A percentile compares a stretch with the other conserved stretches of the same genome.
These are phyloP conservation scores for Hygrocybe coccinea DNA, from an alignment of 768 basidiomycete genomes.

Conservation along the genomic window DNA sequence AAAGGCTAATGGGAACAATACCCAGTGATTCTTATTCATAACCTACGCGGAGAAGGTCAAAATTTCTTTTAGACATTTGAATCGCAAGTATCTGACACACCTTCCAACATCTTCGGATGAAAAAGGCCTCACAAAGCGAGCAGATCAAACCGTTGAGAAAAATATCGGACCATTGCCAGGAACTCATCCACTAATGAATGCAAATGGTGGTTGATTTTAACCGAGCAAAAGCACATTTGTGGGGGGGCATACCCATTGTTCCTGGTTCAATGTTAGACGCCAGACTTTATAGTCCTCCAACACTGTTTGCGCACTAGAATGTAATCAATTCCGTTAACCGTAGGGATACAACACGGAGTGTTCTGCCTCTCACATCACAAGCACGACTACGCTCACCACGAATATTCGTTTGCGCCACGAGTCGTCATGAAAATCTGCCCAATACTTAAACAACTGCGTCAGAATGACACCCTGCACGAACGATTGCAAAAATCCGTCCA, in stretches of 20 bases:
- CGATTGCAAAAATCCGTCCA: constrained; percentile 45
- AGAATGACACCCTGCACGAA: constrained; percentile 44
- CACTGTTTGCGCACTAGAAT: constrained; percentile 34
- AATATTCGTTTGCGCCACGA: constrained; percentile 39
- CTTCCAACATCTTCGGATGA: constrained; percentile 50
- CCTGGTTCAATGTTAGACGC: constrained; percentile 30
- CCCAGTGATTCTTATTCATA: constrained; percentile 35
- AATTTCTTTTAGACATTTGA: neutral
- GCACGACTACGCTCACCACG: constrained; percentile 35
- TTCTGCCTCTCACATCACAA: constrained; percentile 38
- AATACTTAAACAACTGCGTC: constrained; percentile 38
- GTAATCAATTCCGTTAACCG: neutral
- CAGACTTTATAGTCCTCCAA: constrained; percentile 42
- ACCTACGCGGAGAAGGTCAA: constrained; percentile 28
- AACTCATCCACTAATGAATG: constrained; percentile 31
- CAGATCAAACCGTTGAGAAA: constrained; percentile 47
- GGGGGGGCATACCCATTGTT: constrained; percentile 31
- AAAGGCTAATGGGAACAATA: constrained; percentile 30
- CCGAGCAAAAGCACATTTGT: neutral
- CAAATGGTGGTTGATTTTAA: neutral
- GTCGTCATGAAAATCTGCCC: constrained; percentile 42
- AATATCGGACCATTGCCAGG: constrained; percentile 42
- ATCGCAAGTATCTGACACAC: constrained; percentile 22
- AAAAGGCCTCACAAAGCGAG: constrained; percentile 44
- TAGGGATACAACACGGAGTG: neutral